Percentiles rank a stretch among this genome's conserved stretches.
phyloP scores from a whole-genome alignment of 2,329 filamentous ascomycete species.

The Colletotrichum sp. region DNA sequence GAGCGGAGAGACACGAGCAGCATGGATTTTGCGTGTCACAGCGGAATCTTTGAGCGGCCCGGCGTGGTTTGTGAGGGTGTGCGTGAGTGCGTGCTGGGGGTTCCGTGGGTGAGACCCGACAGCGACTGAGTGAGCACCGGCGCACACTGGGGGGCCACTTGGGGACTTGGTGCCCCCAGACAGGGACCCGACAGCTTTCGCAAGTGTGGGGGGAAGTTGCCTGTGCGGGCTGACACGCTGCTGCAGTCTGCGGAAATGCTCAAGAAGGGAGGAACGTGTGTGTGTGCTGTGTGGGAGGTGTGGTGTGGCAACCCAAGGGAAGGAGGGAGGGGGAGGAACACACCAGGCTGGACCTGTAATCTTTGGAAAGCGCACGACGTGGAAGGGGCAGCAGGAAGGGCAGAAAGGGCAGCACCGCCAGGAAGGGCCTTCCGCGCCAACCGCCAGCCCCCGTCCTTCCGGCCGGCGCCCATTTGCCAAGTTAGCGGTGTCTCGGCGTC shows the following conservation, averaged over 20 bases:
- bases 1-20: background rate
- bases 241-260: background rate
- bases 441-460: background rate
- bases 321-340: background rate
- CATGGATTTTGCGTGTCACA: background rate
- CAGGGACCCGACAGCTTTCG: background rate
- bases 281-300: background rate
- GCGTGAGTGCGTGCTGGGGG: background rate
- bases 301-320: background rate
- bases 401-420: background rate
- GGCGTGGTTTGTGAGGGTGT: background rate
- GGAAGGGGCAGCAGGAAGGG: background rate
- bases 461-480: conserved; percentile 10
- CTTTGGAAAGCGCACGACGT: background rate
- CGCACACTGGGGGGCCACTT: background rate
- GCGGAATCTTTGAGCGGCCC: background rate
- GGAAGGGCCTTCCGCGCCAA: conserved; percentile 7
- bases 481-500: conserved; percentile 5
- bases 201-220: background rate
- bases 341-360: background rate
- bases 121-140: background rate
- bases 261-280: background rate
- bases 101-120: background rate
- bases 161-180: background rate
- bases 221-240: background rate